These are phyloP conservation scores for Pascua sp. DNA, from an alignment of 1,284 basidiomycete species.

Conservation along the genomic window DNA sequence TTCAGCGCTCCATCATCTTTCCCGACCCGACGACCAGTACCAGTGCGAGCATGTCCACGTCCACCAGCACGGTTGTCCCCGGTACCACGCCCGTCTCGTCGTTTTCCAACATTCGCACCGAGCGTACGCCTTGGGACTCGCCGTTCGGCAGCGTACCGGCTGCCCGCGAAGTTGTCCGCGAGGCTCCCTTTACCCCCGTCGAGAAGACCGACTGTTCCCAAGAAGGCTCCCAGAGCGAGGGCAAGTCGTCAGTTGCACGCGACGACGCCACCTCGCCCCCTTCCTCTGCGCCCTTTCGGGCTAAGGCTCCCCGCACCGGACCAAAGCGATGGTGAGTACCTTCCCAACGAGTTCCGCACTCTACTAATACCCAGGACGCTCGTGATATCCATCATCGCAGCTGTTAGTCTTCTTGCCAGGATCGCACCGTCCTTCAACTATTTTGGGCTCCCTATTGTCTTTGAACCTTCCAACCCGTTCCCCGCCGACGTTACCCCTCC, in stretches of 20 bases:
- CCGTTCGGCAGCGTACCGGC: background rate
- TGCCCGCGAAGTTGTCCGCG: background rate
- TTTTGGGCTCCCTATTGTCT: too few relatives aligned
- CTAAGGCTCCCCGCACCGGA: constrained; percentile 3
- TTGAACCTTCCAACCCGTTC: too few relatives aligned
- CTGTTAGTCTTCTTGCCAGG: too few relatives aligned
- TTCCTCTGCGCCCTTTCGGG: constrained; percentile 5
- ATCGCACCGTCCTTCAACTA: too few relatives aligned
- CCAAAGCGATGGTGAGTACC: constrained; percentile 15
- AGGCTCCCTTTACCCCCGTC: background rate
- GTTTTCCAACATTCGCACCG: constrained; percentile 3
- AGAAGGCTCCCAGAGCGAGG: background rate
- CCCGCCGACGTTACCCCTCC: too few relatives aligned
- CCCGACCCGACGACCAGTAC: constrained; percentile 15
- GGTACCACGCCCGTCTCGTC: constrained; percentile 1
- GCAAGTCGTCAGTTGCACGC: background rate
- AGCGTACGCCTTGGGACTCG: background rate
- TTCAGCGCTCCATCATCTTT: constrained; percentile 19
- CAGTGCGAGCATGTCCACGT: background rate
- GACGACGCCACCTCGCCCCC: background rate
- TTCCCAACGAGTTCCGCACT: too few relatives aligned
- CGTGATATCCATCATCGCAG: too few relatives aligned
- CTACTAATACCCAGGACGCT: too few relatives aligned
- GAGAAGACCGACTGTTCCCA: background rate
- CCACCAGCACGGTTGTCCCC: background rate